Conservation (phyloP, 306 rosid genomes). For the Argentina anserina region DNA sequence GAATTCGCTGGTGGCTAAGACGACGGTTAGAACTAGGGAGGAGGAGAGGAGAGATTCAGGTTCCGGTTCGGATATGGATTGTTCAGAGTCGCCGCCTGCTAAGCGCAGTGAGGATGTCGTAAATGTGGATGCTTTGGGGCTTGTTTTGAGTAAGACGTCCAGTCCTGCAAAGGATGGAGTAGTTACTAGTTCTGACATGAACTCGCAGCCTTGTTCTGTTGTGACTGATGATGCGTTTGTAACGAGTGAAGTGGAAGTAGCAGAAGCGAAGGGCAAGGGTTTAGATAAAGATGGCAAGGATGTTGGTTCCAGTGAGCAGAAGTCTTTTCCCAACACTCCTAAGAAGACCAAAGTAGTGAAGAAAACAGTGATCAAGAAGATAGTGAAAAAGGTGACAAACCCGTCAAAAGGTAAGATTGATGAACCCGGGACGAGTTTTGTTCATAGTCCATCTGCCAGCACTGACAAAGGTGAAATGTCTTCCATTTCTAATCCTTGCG, state of each 20-base stretch:
- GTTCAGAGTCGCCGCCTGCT: conserved; percentile 4
- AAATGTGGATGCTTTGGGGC: conserved; percentile 18
- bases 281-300: conserved; percentile 20
- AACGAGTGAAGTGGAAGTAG: conserved; percentile 30
- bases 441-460: conserved; percentile 21
- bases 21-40: conserved; percentile 42
- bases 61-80: conserved; percentile 11
- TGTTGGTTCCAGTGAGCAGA: conserved; percentile 34
- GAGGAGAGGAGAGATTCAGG: neutral
- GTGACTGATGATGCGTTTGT: conserved; percentile 19
- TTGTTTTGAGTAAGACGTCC: conserved; percentile 21
- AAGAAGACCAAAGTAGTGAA: conserved; percentile 71
- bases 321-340: conserved; percentile 27
- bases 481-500: conserved; percentile 27
- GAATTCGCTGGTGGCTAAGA: conserved; percentile 84
- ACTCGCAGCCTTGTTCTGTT: conserved; percentile 28
- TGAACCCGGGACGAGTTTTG: conserved; percentile 23
- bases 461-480: conserved; percentile 27
- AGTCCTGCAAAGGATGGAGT: conserved; percentile 29
- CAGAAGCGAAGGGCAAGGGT: conserved; percentile 8
- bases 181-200: conserved; percentile 9
- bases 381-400: conserved; percentile 53
- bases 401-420: conserved; percentile 23
- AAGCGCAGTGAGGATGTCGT: conserved; percentile 11
- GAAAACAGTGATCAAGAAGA: conserved; percentile 60